Evolutionary conservation across 768 basidiomycete species (phyloP).

Genomic region (Leccinum ochraceum): DNA sequence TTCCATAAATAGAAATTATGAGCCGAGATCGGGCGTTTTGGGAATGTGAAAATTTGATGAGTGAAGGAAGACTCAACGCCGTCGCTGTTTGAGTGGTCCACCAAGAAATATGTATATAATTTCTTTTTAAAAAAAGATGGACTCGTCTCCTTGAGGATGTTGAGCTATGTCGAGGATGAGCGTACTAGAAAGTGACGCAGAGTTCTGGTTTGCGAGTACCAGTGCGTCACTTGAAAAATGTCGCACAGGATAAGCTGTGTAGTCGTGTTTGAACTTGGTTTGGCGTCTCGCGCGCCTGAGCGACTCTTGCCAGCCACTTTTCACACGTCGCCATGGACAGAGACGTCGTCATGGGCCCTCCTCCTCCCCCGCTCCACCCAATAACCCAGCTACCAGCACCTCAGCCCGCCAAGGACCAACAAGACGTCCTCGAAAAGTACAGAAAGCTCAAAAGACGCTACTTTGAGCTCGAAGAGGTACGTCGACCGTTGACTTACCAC

Average conservation of each 20-base stretch:
- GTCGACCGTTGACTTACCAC: conserved; percentile 21
- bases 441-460: conserved; percentile 63
- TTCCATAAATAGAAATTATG: conserved; percentile 29
- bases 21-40: conserved; percentile 23
- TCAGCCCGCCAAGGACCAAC: conserved; percentile 37
- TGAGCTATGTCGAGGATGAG: background rate
- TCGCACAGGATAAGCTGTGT: conserved; percentile 24
- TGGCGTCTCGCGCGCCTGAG: conserved; percentile 27
- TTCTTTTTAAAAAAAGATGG: background rate
- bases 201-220: background rate
- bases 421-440: conserved; percentile 63
- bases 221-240: background rate
- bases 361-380: conserved; percentile 39
- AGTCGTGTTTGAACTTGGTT: conserved; percentile 38
- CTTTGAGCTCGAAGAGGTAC: conserved; percentile 70
- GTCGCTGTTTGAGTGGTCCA: conserved; percentile 9
- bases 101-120: background rate
- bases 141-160: background rate
- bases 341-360: conserved; percentile 54
- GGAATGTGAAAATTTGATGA: conserved; percentile 23
- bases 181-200: background rate
- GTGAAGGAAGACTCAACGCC: conserved; percentile 25
- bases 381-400: conserved; percentile 29
- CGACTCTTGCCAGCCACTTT: conserved; percentile 21
- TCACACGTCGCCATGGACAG: conserved; percentile 39